These are phyloP conservation scores for Chalaropsis thielavioides DNA, from an alignment of 2,329 filamentous ascomycete species.

Conservation along the genomic window DNA sequence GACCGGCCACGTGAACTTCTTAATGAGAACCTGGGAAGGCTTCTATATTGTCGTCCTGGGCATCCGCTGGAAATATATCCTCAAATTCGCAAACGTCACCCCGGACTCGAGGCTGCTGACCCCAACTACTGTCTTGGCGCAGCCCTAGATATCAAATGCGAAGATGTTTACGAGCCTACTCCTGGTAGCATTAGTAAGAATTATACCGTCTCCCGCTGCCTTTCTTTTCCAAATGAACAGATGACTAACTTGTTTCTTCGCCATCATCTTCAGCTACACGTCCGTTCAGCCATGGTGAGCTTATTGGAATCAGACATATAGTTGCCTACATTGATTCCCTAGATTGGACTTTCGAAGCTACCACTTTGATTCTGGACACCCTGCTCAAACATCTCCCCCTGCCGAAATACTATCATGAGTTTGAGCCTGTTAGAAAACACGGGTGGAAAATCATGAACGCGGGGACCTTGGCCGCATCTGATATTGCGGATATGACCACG, in stretches of 20 bases:
- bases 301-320: neutral
- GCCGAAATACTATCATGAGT: constrained; percentile 2
- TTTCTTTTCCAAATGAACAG: neutral
- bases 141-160: neutral
- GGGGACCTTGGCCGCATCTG: neutral
- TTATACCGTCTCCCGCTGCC: too few relatives aligned
- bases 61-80: constrained; percentile 4
- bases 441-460: neutral
- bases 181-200: neutral
- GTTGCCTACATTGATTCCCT: constrained; percentile 2
- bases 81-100: neutral
- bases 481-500: neutral
- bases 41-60: neutral
- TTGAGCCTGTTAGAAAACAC: constrained; percentile 2
- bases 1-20: neutral
- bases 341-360: constrained; percentile 6
- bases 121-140: constrained; percentile 1
- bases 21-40: neutral
- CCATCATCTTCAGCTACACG: neutral
- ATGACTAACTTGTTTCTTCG: neutral
- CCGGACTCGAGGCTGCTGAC: neutral
- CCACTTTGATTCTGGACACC: neutral
- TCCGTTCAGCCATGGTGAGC: neutral
- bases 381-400: constrained; percentile 8
- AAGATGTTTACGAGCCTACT: constrained; percentile 3